Base-by-base conservation (phyloP, 805 yeast genomes). In the Candida pseudoglaebosa region DNA sequence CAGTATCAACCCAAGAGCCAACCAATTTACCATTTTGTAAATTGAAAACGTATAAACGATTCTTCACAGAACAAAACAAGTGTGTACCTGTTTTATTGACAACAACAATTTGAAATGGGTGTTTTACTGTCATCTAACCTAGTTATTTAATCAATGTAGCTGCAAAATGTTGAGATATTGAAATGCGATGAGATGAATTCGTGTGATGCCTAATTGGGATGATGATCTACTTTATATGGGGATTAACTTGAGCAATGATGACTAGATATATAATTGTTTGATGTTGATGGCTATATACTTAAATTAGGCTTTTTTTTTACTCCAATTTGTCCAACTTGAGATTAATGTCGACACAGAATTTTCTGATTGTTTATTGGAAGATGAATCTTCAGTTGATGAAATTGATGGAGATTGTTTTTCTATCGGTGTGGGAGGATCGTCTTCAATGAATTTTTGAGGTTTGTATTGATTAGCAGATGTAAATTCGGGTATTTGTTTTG, bases 1-100 rank as follows among this genome's bases (percentile, higher is more conserved):
- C 66, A 4, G 67, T 69, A 57, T 84, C 93, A 12, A 62, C 53
- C 90, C 91, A 84, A 24, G 65, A 54, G 1, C 84, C 86, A n/a
- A 75, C 49, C 17, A 67, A 50, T 14, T 56, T 51, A 1, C 78
- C 75, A 7, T 56, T 51, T 29, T 48, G 45, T 1, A 68, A 38
- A 35, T 65, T 61, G 52, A 72, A 82, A 3, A 71, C 83, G 42
- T 73, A 70, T n/a, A 85, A 60, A 28, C 71, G 62, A 52, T 80
- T 82, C 50, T 81, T 78, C 3, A 77, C 71, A 1, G 83, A 68
- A 1, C 76, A 72, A 58, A 75, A 82, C 12, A 85, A 55, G 14
- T 70, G 56, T 2, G 62, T 54, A 1, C 81, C 81, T 13, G 62
- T 55, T 4, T 52, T 50, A 48, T 66, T 72, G n/a, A 75, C 48